A percentile compares a stretch with the other conserved stretches of the same genome.
phyloP scores from a whole-genome alignment of 352 stramenopile genomes.

The Phytophthora podocarpi region DNA sequence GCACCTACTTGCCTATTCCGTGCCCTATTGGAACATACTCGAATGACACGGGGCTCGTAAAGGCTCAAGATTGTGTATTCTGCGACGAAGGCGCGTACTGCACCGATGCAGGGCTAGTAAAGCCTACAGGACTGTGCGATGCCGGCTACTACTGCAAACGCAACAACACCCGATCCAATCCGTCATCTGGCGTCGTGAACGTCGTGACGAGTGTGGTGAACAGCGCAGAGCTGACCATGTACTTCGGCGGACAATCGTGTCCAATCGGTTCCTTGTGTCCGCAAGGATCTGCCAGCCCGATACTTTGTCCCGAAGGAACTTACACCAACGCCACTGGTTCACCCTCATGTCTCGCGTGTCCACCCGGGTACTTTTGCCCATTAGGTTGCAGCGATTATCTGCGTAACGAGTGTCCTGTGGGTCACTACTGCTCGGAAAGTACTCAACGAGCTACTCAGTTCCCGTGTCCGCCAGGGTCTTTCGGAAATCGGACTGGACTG shows the following conservation, averaged over 20 bases:
- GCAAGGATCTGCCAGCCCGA: slow-evolving; percentile 36
- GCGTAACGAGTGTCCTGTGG: slow-evolving; percentile 65
- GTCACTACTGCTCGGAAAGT: slow-evolving; percentile 82
- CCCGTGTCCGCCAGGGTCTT: slow-evolving; percentile 84
- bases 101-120: slow-evolving; percentile 30
- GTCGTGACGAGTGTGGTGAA: slow-evolving; percentile 9
- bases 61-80: slow-evolving; percentile 51
- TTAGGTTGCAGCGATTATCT: slow-evolving; percentile 49
- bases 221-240: slow-evolving; percentile 6
- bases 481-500: slow-evolving; percentile 55
- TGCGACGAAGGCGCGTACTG: slow-evolving; percentile 69
- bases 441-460: slow-evolving; percentile 60
- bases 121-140: slow-evolving; percentile 44
- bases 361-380: slow-evolving; percentile 51
- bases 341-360: slow-evolving; percentile 40
- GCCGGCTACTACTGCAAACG: slow-evolving; percentile 58
- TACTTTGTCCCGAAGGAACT: slow-evolving; percentile 47
- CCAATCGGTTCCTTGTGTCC: slow-evolving; percentile 59
- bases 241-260: slow-evolving; percentile 46
- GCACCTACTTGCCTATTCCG: slow-evolving; percentile 60
- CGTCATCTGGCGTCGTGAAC: slow-evolving; percentile 37
- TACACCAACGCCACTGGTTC: slow-evolving; percentile 39
- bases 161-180: slow-evolving; percentile 49
- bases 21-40: slow-evolving; percentile 74
- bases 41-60: slow-evolving; percentile 48